phyloP scores from a whole-genome alignment of 805 yeast genomes.

The Yamadazyma sp. region DNA sequence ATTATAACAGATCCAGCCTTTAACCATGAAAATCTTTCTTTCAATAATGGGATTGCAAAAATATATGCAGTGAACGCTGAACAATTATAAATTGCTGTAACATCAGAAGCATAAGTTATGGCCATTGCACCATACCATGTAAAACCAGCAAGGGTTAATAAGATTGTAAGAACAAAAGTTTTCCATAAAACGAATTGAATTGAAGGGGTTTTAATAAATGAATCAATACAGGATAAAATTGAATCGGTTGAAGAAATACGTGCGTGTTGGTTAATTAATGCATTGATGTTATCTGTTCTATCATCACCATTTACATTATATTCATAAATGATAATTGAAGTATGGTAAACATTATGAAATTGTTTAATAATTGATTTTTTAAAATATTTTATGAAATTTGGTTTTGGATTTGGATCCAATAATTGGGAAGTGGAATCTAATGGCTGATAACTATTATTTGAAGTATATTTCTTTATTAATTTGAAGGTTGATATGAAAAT shows the following conservation, averaged over 20 bases:
- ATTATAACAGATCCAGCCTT: conserved; percentile 67
- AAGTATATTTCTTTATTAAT: conserved; percentile 1
- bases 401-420: conserved; percentile 4
- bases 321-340: conserved; percentile 41
- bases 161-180: conserved; percentile 45
- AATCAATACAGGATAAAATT: conserved; percentile 25
- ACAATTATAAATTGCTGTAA: conserved; percentile 88
- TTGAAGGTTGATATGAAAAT: conserved; percentile 24
- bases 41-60: conserved; percentile 72
- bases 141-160: conserved; percentile 71
- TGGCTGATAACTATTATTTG: conserved; percentile 6
- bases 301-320: conserved; percentile 35
- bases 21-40: conserved; percentile 60
- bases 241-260: conserved; percentile 33
- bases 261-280: conserved; percentile 34
- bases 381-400: conserved; percentile 24
- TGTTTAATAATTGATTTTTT: conserved; percentile 38
- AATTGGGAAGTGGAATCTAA: conserved; percentile 10
- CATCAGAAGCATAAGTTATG: conserved; percentile 76
- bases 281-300: conserved; percentile 29
- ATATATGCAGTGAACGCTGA: conserved; percentile 86
- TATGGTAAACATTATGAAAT: conserved; percentile 42
- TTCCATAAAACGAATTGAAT: conserved; percentile 45
- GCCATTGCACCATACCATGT: conserved; percentile 87
- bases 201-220: conserved; percentile 45